Conservation (phyloP, 2,329 filamentous ascomycete species). For the Pseudopyricularia javanii region DNA sequence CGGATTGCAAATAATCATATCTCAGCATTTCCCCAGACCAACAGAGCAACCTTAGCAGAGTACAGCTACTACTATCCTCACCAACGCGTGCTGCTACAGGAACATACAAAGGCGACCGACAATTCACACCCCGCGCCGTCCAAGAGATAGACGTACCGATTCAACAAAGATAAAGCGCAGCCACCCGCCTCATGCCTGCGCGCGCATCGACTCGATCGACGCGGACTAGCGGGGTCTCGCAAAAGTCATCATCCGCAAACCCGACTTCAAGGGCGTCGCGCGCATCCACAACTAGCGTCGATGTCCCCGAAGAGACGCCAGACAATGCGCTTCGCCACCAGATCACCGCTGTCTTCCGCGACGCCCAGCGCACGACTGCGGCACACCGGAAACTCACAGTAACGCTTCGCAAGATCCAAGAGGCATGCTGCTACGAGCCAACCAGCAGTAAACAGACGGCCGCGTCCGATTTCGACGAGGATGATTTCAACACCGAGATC, state of each 20-base stretch:
- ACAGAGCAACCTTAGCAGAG: no score
- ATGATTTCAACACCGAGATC: constrained; percentile 80
- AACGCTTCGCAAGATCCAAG: constrained; percentile 80
- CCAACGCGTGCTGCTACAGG: no score
- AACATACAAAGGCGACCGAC: no score
- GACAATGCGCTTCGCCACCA: constrained; percentile 60
- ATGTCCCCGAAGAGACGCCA: constrained; percentile 60
- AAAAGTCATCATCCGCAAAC: constrained; percentile 24
- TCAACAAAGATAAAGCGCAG: background rate
- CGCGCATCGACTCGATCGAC: constrained; percentile 33
- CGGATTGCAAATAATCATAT: no score
- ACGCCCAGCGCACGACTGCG: constrained; percentile 80
- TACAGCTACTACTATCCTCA: no score
- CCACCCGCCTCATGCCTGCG: constrained; percentile 29
- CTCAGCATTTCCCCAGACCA: no score
- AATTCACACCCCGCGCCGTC: background rate
- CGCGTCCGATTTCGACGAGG: constrained; percentile 63
- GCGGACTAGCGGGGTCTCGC: constrained; percentile 26
- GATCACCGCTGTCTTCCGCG: constrained; percentile 60
- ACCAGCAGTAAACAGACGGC: constrained; percentile 35
- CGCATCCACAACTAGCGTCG: constrained; percentile 27
- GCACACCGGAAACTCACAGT: constrained; percentile 84
- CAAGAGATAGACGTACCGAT: background rate
- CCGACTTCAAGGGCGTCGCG: constrained; percentile 28
- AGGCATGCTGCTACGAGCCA: constrained; percentile 62